phyloP scores from a whole-genome alignment of 2,329 filamentous ascomycete species.

The Pseudocercospora musae region DNA sequence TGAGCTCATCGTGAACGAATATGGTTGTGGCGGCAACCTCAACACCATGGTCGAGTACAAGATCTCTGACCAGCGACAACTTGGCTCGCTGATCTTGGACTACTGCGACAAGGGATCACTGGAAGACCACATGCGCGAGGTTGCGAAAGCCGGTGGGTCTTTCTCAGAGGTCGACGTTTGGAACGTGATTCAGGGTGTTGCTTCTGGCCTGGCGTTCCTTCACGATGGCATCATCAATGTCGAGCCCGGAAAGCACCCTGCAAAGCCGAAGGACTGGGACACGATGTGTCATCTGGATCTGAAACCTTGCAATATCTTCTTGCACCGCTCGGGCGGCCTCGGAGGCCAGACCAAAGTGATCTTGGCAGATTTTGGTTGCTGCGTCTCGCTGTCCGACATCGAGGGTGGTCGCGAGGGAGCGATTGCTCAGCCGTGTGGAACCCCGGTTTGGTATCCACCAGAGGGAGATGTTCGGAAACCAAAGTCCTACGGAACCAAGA shows the following conservation, averaged over 20 bases:
- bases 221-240: constrained; percentile 16
- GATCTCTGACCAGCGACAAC: background rate
- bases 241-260: background rate
- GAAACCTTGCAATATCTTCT: constrained; percentile 21
- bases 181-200: constrained; percentile 13
- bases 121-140: background rate
- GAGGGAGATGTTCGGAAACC: constrained; percentile 10
- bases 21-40: background rate
- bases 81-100: constrained; percentile 11
- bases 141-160: background rate
- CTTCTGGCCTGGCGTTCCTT: constrained; percentile 34
- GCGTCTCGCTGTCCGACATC: constrained; percentile 13
- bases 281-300: constrained; percentile 19
- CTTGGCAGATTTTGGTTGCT: constrained; percentile 25
- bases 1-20: background rate
- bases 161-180: constrained; percentile 8
- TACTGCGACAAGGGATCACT: constrained; percentile 16
- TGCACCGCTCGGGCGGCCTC: background rate
- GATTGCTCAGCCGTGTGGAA: constrained; percentile 15
- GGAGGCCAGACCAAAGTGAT: constrained; percentile 10
- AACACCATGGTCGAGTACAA: constrained; percentile 10
- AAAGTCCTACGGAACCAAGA: constrained; percentile 15
- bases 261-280: constrained; percentile 10
- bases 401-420: constrained; percentile 4
- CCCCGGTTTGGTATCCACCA: constrained; percentile 19